Base-by-base conservation (phyloP, 371 early-diverging fungal genomes). In the Circinella umbellata region DNA sequence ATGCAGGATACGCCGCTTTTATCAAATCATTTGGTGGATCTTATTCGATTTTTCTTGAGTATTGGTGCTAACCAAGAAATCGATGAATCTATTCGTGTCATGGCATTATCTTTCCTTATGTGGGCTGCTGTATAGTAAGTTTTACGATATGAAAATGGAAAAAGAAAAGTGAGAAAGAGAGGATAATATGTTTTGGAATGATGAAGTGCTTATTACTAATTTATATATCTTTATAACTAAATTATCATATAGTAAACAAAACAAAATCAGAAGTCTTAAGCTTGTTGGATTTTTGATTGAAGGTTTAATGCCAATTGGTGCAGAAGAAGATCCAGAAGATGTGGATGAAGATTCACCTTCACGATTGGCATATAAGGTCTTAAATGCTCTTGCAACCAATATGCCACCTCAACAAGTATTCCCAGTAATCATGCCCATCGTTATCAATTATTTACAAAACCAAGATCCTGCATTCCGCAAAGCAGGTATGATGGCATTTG, bases 391-490 rank as follows among this genome's bases (percentile, higher is more conserved):
- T 48, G 89, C 94, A 13, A 90, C 90, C 61, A 89, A 91, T 68
- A 83, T 96, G 66, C 92, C 97, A 47, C 95, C 97, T 54, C 89
- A 90, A 70, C 92, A 94, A 67, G 93, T 96, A 9, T 96, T 95
- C 81, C 94, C 94, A 8, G 78, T 87, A 4, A 88, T 94, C 38
- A 85, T 91, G 74, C 80, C 90, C 14, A 81, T 88, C 64, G 91
- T 95, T 49, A 70, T 91, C 27, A 78, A 77, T 63, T 95, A 93
- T 71, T 89, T 94, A 89, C 91, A 90, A 67, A 92, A 85, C 64
- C 79, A 86, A 6, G 86, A 93, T 59, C 90, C 94, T 47, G 78
- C 82, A 61, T 87, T 77, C 71, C 90, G 96, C 65, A 94, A 94
- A 77, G 95, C 95, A 53, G 92, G 92, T 64, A 92, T 97, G 94